Evolutionary conservation across 2,329 filamentous ascomycete genomes (phyloP).

Genomic region (Alternaria solani): DNA sequence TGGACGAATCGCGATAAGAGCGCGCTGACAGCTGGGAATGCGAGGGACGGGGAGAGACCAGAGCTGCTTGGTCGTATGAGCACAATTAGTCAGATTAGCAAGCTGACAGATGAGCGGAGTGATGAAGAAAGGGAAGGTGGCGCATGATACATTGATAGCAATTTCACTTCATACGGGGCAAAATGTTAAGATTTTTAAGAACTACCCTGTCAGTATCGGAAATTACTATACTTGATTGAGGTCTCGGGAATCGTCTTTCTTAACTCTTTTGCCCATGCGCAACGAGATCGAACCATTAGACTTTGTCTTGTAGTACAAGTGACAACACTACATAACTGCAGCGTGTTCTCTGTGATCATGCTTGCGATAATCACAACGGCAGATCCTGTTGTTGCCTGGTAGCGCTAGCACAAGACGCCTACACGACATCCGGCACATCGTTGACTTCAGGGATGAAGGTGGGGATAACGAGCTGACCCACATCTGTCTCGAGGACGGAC

Average conservation of each 20-base stretch:
- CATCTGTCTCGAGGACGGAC: neutral
- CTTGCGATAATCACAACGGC: too few relatives aligned
- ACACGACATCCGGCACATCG: neutral
- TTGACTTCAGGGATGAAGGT: neutral
- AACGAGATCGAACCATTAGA: neutral
- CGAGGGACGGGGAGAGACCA: conserved; percentile 34
- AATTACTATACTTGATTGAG: neutral
- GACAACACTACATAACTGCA: neutral
- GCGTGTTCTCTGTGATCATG: neutral
- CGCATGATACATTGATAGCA: conserved; percentile 17
- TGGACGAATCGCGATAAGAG: conserved; percentile 55
- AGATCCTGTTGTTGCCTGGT: neutral
- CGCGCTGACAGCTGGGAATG: neutral
- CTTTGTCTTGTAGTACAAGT: neutral
- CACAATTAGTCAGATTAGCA: conserved; percentile 65
- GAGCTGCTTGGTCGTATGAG: conserved; percentile 53
- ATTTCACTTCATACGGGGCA: neutral
- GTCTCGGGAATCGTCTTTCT: neutral
- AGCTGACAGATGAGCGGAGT: conserved; percentile 53
- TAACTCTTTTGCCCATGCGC: neutral
- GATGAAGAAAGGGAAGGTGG: conserved; percentile 31
- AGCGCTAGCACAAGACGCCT: neutral
- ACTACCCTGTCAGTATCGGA: neutral
- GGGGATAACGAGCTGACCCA: neutral
- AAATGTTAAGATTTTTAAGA: neutral